These are phyloP conservation scores for Leptodontidium sp. DNA, from an alignment of 2,329 filamentous ascomycete species.

Conservation along the genomic window DNA sequence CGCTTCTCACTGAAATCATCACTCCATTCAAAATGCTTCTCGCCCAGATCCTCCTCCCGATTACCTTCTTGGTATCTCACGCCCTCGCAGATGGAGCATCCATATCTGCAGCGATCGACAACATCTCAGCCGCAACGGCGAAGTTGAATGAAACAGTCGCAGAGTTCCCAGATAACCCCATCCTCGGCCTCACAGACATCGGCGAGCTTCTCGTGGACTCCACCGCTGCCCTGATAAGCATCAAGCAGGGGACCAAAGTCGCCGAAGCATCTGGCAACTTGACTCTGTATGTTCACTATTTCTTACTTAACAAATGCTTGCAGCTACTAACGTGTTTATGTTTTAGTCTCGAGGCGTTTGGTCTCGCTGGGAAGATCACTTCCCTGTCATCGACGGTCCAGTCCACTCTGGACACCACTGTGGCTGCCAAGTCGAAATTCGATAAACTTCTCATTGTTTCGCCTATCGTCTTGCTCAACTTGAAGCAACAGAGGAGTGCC, in stretches of 20 bases:
- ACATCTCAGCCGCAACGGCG: slow-evolving; percentile 35
- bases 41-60: slow-evolving; percentile 26
- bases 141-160: slow-evolving; percentile 36
- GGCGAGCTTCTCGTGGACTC: slow-evolving; percentile 48
- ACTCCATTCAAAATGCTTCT: slow-evolving; percentile 33
- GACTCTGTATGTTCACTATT: background rate
- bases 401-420: slow-evolving; percentile 27
- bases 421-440: slow-evolving; percentile 53
- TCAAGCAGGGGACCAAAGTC: slow-evolving; percentile 3
- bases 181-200: slow-evolving; percentile 31
- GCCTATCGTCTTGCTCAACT: slow-evolving; percentile 53
- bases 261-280: slow-evolving; percentile 3
- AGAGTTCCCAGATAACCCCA: slow-evolving; percentile 19
- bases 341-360: background rate
- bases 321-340: too few species aligned
- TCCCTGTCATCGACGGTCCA: slow-evolving; percentile 25
- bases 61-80: slow-evolving; percentile 31
- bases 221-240: background rate
- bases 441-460: slow-evolving; percentile 51
- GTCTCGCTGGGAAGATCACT: background rate
- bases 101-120: slow-evolving; percentile 37
- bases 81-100: slow-evolving; percentile 39
- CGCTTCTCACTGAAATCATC: background rate
- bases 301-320: background rate
- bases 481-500: slow-evolving; percentile 52